Percentiles rank a stretch among this genome's conserved stretches.
phyloP scores from a whole-genome alignment of 139 green algal species.

The Tetraselmis chui region DNA sequence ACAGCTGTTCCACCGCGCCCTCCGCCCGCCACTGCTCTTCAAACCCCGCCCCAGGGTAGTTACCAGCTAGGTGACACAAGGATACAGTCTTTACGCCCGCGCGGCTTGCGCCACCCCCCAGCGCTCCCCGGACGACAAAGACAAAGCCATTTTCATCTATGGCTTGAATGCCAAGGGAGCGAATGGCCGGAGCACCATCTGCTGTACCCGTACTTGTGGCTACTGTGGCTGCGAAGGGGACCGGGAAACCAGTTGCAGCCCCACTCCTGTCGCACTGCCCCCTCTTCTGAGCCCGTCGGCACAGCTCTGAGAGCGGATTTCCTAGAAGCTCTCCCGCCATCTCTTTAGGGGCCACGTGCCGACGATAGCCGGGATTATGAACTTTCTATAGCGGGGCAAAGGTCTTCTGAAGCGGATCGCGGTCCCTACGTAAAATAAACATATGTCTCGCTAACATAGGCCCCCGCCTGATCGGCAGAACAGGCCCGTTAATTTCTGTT shows the following conservation, averaged over 20 bases:
- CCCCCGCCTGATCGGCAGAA: too few relatives aligned
- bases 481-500: too few relatives aligned
- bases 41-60: slow-evolving; percentile 1
- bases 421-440: too few relatives aligned
- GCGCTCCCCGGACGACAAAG: neutral
- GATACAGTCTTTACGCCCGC: neutral
- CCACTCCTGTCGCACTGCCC: neutral
- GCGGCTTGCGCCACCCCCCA: neutral
- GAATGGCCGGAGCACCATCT: neutral
- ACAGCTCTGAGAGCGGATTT: neutral
- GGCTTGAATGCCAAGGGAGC: neutral
- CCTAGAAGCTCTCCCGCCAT: neutral
- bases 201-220: neutral
- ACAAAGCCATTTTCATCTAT: neutral
- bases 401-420: too few relatives aligned
- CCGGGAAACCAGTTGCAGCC: neutral
- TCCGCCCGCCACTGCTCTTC: neutral
- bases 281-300: neutral
- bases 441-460: too few relatives aligned
- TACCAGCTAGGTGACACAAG: neutral
- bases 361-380: too few relatives aligned
- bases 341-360: too few relatives aligned
- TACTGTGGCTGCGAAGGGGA: neutral
- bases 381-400: too few relatives aligned
- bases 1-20: neutral